Base-by-base conservation (phyloP, 805 yeast species). In the Candida chauliodis region DNA sequence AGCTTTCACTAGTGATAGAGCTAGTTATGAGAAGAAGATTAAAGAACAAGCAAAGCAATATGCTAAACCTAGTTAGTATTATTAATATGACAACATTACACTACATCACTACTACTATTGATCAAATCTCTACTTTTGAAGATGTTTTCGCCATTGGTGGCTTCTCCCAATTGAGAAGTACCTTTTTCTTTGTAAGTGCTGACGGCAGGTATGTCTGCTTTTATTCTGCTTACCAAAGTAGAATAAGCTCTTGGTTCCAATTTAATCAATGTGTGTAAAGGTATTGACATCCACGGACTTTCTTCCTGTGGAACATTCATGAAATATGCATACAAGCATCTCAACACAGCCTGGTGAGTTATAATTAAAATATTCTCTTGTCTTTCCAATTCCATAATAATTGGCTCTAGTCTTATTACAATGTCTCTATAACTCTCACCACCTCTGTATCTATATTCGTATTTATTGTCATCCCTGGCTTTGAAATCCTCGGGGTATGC, bases 201-300 rank as follows among this genome's bases (percentile, higher is more conserved):
- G 4, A 93, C 99, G 0, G 99, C 99, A 2, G 99, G 99, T 36
- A 93, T 91, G 58, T 93, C 87, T 0, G 98, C 99, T 51, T 88
- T 88, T 42, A 93, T 86, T 50, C 95, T 74, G 14, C 91, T 84
- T 13, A 90, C 98, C 30, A 81, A 63, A 0, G 99, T 90, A 35
- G 81, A 82, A 54, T 87, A 90, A 0, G 99, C 96, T 41, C 95
- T 74, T n/a, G 97, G 96, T 58, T 93, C 98, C 46, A 93, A 69
- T 56, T 88, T 84, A 53, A 93, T 93, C 58, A 93, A 67, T 0
- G 99, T 93, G 57, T 93, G 99, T 51, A 93, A 69, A 5, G 99
- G 99, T 42, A 93, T 95, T 27, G 95, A 87, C 96, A 93, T 89
- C 99, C 99, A 93, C 4, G 99, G 99, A 42, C 90, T 78, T 59